phyloP scores from a whole-genome alignment of 495 filamentous ascomycete genomes.

The Cercophora sp. region DNA sequence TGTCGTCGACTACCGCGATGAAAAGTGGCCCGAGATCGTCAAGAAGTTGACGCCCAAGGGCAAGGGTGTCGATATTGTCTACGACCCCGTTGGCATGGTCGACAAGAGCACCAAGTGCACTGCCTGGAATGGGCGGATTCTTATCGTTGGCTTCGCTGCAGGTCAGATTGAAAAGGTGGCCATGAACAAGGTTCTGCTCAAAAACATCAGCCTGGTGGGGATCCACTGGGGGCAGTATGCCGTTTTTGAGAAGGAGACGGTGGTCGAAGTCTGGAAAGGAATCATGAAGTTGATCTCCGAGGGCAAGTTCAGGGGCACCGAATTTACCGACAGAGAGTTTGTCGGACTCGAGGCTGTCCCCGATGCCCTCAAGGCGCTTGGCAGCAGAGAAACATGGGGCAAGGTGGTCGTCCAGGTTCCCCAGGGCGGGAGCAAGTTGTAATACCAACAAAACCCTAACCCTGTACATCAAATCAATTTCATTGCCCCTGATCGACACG shows the following conservation, averaged over 20 bases:
- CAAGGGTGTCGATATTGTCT: conserved; percentile 82
- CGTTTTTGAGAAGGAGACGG: conserved; percentile 64
- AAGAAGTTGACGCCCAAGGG: conserved; percentile 68
- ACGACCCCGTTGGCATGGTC: conserved; percentile 85
- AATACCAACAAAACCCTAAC: too few relatives aligned
- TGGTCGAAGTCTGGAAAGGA: conserved; percentile 73
- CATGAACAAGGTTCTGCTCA: conserved; percentile 85
- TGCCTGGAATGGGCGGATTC: conserved; percentile 82
- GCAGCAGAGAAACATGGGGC: conserved; percentile 82
- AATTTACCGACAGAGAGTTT: conserved; percentile 77
- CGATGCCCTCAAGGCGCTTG: conserved; percentile 71
- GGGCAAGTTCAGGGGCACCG: conserved; percentile 77
- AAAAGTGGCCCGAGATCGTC: conserved; percentile 72
- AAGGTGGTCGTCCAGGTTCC: conserved; percentile 91
- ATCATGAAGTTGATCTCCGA: conserved; percentile 70
- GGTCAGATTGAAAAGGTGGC: conserved; percentile 88
- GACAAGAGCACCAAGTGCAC: conserved; percentile 80
- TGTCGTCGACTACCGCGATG: conserved; percentile 67
- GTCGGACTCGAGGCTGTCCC: conserved; percentile 77
- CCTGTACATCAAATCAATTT: too few relatives aligned
- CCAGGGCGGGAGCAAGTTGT: conserved; percentile 58
- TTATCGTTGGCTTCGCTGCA: conserved; percentile 88
- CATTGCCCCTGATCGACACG: too few relatives aligned
- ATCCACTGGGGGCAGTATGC: conserved; percentile 90
- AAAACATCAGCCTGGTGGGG: conserved; percentile 88